These are phyloP conservation scores for Cryptosporidium canis DNA, from an alignment of 169 alveolate species.

Conservation along the genomic window DNA sequence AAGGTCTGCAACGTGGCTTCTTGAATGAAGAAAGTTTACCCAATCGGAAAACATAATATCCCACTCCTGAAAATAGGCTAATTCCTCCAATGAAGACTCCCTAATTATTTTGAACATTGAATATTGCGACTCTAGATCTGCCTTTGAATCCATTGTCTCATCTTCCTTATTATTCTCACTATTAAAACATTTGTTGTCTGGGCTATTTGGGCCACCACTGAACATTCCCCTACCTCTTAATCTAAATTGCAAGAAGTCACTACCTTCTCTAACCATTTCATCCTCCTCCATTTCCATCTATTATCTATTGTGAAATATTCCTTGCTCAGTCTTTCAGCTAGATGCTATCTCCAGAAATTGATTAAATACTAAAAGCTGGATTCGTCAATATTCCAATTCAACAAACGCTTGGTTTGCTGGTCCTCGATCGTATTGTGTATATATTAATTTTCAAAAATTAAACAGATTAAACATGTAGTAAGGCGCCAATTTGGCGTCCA, in stretches of 20 bases:
- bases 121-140: conserved; percentile 22
- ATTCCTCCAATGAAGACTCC: not conserved
- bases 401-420: not conserved
- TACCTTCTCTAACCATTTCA: not conserved
- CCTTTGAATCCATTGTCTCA: not conserved
- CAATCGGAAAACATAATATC: conserved; percentile 41
- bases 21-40: conserved; percentile 48
- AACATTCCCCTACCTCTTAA: conserved; percentile 58
- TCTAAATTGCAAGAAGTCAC: conserved; percentile 46
- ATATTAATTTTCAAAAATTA: not conserved
- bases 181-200: not conserved
- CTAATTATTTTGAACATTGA: conserved; percentile 8
- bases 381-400: not conserved
- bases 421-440: not conserved
- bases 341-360: not conserved
- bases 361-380: not conserved
- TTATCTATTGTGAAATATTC: no score
- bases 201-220: conserved; percentile 63
- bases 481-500: conserved; percentile 74
- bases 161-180: not conserved
- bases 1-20: conserved; percentile 3
- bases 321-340: not conserved
- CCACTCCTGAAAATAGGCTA: conserved; percentile 60
- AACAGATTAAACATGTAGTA: conserved; percentile 42
- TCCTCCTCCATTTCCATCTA: conserved; percentile 49